phyloP scores from a whole-genome alignment of 2,329 filamentous ascomycete species.

The Aspergillus quadrilineatus region DNA sequence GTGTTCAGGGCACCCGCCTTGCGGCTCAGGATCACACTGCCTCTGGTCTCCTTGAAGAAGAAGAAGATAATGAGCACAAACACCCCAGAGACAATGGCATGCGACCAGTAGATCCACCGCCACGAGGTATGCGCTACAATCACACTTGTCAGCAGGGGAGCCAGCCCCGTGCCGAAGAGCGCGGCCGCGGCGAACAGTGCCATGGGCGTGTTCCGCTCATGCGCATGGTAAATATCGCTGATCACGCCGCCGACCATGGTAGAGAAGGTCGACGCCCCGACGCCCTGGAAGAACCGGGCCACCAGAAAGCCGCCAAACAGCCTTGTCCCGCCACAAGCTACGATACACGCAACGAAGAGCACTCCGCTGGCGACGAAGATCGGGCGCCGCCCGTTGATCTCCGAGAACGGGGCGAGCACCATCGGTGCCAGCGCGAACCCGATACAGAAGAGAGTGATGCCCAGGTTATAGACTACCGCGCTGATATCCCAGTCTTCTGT shows the following conservation, averaged over 20 bases:
- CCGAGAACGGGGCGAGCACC: conserved; percentile 82
- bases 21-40: conserved; percentile 72
- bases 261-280: conserved; percentile 72
- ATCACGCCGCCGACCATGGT: conserved; percentile 93
- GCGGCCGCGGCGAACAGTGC: conserved; percentile 79
- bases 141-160: conserved; percentile 69
- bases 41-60: conserved; percentile 79
- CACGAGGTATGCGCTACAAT: conserved; percentile 67
- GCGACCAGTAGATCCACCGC: conserved; percentile 89
- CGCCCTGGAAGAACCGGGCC: conserved; percentile 72
- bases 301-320: conserved; percentile 72
- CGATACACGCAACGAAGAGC: conserved; percentile 68
- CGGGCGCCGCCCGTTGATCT: conserved; percentile 81
- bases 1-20: conserved; percentile 72
- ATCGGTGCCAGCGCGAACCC: conserved; percentile 84
- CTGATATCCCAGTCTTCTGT: conserved; percentile 64
- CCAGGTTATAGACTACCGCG: conserved; percentile 64
- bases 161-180: conserved; percentile 74
- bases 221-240: conserved; percentile 76
- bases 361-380: conserved; percentile 74
- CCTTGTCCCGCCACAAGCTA: conserved; percentile 69
- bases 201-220: conserved; percentile 85
- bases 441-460: conserved; percentile 77
- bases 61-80: conserved; percentile 64
- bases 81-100: conserved; percentile 67